Evolutionary conservation across 1,284 basidiomycete genomes (phyloP).

Genomic region (Cryptococcus hybrid): DNA sequence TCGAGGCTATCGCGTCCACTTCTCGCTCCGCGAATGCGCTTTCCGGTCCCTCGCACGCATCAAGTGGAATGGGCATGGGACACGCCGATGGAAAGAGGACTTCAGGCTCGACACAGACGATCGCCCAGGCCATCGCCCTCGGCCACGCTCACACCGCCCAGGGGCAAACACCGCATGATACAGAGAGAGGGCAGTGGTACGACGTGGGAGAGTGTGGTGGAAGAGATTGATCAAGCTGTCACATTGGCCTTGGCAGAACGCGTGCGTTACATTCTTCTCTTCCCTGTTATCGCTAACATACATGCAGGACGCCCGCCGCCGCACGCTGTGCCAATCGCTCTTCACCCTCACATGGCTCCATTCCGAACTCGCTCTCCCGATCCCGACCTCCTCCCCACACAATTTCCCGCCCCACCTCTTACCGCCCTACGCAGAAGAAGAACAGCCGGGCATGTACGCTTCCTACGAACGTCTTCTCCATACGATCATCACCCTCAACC

Average conservation of each 20-base stretch:
- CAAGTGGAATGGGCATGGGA: not conserved
- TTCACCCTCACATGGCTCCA: slow-evolving; percentile 43
- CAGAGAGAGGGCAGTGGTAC: slow-evolving; percentile 18
- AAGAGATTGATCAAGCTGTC: slow-evolving; percentile 28
- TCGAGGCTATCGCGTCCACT: slow-evolving; percentile 32
- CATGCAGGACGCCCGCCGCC: slow-evolving; percentile 20
- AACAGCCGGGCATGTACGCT: slow-evolving; percentile 29
- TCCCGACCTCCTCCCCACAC: slow-evolving; percentile 22
- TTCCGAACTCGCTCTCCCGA: slow-evolving; percentile 38
- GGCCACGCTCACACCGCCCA: slow-evolving; percentile 3
- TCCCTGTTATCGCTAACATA: slow-evolving; percentile 2
- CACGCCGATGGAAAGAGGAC: not conserved
- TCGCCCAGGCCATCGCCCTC: slow-evolving; percentile 13
- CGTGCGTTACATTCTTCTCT: slow-evolving; percentile 1
- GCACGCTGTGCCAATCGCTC: slow-evolving; percentile 32
- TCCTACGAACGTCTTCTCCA: slow-evolving; percentile 28
- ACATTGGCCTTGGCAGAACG: slow-evolving; percentile 34
- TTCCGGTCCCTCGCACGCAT: not conserved
- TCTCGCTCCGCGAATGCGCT: slow-evolving; percentile 3
- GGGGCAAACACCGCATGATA: not conserved
- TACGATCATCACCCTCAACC: slow-evolving; percentile 24
- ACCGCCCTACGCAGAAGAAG: slow-evolving; percentile 23
- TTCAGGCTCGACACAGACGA: slow-evolving; percentile 3
- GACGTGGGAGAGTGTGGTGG: slow-evolving; percentile 38
- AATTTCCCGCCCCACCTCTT: slow-evolving; percentile 26